Conservation (phyloP, 495 filamentous ascomycete species). For the Podospora pseudopauciseta region DNA sequence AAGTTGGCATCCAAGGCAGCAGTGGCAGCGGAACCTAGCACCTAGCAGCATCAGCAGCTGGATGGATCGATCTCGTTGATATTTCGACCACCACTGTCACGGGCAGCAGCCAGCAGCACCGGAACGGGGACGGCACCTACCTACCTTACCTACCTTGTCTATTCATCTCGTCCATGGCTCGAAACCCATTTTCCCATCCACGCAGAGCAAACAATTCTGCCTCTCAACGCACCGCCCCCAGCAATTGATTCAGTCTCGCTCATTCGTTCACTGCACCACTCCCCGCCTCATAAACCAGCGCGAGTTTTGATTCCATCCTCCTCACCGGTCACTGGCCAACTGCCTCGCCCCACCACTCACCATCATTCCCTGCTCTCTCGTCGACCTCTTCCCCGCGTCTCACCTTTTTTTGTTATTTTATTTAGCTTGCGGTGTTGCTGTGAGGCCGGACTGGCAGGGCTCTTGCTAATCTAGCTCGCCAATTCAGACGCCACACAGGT, state of each 20-base stretch:
- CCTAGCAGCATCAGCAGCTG: background rate
- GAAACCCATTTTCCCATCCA: background rate
- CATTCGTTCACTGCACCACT: conserved; percentile 1
- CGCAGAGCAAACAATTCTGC: conserved; percentile 16
- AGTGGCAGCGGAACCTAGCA: background rate
- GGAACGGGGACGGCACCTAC: conserved; percentile 9
- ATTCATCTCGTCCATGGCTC: background rate
- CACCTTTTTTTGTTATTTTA: conserved; percentile 4
- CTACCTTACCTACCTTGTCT: background rate
- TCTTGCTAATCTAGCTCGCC: conserved; percentile 7
- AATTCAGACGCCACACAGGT: conserved; percentile 17
- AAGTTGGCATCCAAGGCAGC: background rate
- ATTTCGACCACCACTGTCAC: conserved; percentile 4
- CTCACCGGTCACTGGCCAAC: conserved; percentile 7
- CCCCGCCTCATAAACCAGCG: background rate
- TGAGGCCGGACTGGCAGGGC: conserved; percentile 15
- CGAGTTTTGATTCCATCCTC: conserved; percentile 11
- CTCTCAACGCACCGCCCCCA: background rate
- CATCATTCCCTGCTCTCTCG: conserved; percentile 8
- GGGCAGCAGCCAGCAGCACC: conserved; percentile 2
- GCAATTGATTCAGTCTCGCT: conserved; percentile 8
- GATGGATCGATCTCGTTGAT: conserved; percentile 4
- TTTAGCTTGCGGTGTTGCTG: conserved; percentile 1
- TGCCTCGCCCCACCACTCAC: conserved; percentile 18
- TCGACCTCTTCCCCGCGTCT: conserved; percentile 10